Evolutionary conservation across 371 early-diverging fungal species (phyloP).

Genomic region (Mucor mucedo): DNA sequence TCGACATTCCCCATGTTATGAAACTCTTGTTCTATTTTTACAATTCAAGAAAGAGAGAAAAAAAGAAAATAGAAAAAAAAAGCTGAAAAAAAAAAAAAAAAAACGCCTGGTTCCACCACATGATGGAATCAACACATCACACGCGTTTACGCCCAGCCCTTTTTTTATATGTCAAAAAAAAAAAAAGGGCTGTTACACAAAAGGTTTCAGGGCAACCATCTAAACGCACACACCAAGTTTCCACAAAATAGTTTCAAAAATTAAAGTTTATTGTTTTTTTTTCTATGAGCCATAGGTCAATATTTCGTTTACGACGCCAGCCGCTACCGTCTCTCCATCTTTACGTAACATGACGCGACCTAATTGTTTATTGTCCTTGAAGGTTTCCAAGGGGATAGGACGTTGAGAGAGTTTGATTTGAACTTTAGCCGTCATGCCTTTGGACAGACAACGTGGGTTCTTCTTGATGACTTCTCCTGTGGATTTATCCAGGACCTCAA

Average conservation of each 20-base stretch:
- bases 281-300: slow-evolving; percentile 54
- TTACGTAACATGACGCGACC: slow-evolving; percentile 90
- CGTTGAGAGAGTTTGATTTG: slow-evolving; percentile 72
- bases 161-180: not conserved
- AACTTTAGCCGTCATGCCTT: slow-evolving; percentile 83
- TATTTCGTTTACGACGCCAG: slow-evolving; percentile 81
- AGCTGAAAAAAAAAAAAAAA: not conserved
- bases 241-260: not conserved
- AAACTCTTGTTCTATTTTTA: too few species aligned
- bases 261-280: not conserved
- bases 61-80: slow-evolving; percentile 7
- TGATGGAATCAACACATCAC: slow-evolving; percentile 8
- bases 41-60: slow-evolving; percentile 5
- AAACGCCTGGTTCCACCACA: slow-evolving; percentile 14
- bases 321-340: slow-evolving; percentile 88
- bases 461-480: slow-evolving; percentile 85
- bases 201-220: not conserved
- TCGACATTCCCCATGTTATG: slow-evolving; percentile 28
- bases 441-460: slow-evolving; percentile 82
- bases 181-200: not conserved
- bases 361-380: slow-evolving; percentile 82
- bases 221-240: too few species aligned
- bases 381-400: slow-evolving; percentile 85
- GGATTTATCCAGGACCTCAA: slow-evolving; percentile 76
- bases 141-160: not conserved